Base-by-base conservation (phyloP, 1,284 basidiomycete genomes). In the Cutaneotrichosporon curvatum region DNA sequence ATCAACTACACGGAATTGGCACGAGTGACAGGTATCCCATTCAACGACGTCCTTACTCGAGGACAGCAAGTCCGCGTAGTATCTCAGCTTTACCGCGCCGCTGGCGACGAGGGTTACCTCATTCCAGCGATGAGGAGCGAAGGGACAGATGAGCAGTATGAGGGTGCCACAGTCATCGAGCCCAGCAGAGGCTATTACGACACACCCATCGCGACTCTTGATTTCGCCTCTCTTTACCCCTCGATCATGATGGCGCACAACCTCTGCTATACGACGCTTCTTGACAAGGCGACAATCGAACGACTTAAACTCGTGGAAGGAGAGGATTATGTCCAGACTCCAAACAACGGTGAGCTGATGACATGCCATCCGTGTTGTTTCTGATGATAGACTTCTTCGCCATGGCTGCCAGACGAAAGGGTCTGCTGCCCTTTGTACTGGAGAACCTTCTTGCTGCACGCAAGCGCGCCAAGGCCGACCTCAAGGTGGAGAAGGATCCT, bases 181-280 rank as follows among this genome's bases (percentile, higher is more conserved):
- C 91, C 91, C 1, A 83, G 79, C 65, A 88, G 84, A 63, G 91
- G 92, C 0, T 97, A 86, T 68, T 97, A 95, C 65, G 88, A 94
- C 62, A 80, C 83, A 0, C 91, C 91, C 1, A 95, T 97, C 60
- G 89, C 92, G 5, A 96, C 91, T 0, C 79, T 97, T 35, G 91
- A 97, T 79, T 97, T 97, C 73, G 90, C 87, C 48, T 95, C 90
- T 0, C 77, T 97, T 56, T 97, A 97, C 68, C 91, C 91, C 0
- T 96, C 92, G 0, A 96, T 97, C 73, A 97, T 97, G 91, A 95
- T 95, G 90, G 92, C 91, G 0, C 92, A 97, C 67, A 97, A 96
- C 64, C 74, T 97, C 2, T 96, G 91, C 68, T 97, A 96, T 63
- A 95, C 92, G 0, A 94, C 92, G 0, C 75, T 95, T 14, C 68